A percentile compares a stretch with the other conserved stretches of the same genome.
phyloP scores from a whole-genome alignment of 345 rosid species.

The Acer campestre region DNA sequence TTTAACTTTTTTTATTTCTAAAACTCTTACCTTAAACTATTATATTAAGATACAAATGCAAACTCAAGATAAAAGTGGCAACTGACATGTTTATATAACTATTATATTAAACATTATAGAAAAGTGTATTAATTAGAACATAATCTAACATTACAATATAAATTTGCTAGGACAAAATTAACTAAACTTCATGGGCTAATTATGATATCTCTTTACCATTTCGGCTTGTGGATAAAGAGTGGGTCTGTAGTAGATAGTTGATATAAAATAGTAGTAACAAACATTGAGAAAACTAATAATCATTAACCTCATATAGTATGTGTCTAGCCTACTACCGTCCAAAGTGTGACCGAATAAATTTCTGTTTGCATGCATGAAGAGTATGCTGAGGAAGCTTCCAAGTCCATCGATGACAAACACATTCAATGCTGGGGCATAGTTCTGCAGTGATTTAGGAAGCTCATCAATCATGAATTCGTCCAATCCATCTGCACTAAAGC shows the following conservation, averaged over 20 bases:
- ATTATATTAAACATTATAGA: too few relatives aligned
- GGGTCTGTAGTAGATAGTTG: background rate
- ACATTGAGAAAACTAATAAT: background rate
- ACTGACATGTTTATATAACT: too few relatives aligned
- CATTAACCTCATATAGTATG: background rate
- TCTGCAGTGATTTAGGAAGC: background rate
- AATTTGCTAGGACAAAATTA: too few relatives aligned
- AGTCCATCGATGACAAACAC: background rate
- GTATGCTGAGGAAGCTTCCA: background rate
- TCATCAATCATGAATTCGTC: background rate
- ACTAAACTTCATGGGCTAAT: too few relatives aligned
- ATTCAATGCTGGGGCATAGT: background rate
- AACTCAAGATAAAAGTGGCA: too few relatives aligned
- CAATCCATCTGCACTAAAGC: background rate
- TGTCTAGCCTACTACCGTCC: background rate
- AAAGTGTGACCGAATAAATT: background rate
- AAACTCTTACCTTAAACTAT: too few relatives aligned
- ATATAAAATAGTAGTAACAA: background rate
- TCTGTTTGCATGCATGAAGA: background rate
- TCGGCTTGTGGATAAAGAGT: background rate
- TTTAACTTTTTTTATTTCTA: too few relatives aligned
- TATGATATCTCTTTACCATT: background rate
- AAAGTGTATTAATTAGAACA: too few relatives aligned
- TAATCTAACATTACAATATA: too few relatives aligned
- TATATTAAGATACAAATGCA: too few relatives aligned